Evolutionary conservation across 345 rosid genomes (phyloP), one percentile per base, ranked within the genome.

Genomic region (Abelmoschus esculentus): DNA sequence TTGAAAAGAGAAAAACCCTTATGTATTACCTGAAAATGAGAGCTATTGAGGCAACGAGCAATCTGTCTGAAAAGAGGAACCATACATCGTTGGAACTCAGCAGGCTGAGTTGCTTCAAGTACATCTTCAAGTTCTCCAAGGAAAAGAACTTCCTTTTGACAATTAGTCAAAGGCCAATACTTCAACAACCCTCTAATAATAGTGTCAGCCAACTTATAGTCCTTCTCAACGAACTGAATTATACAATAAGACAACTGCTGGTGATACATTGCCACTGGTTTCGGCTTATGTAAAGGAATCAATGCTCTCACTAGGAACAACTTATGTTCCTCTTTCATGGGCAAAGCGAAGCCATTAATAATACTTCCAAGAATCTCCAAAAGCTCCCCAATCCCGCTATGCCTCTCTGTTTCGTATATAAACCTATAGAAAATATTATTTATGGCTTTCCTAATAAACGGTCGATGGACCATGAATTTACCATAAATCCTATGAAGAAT

Each of bases 281-380:
- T 90, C 0, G 98, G 98, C 78, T 92, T 92, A 77, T 92, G 98
- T 76, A 92, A 72, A 3, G 98, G 98, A 61, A 92, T 81, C 83
- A 92, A 89, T 6, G 90, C 96, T 81, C 96, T 83, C 19, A 88
- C 87, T 78, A 92, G 87, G 69, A 92, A 92, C 50, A 92, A 66
- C 80, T 92, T 92, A 63, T 92, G 98, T 75, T 92, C 98, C 78
- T 89, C 93, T 67, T 92, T 92, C 98, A 92, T 92, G 0, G 98
- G 98, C 82, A 92, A 73, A 0, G 98, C 98, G 80, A 92, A 92
- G 34, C 98, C 98, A 77, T 92, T 92, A 19, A 89, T 86, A 56
- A 92, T 89, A 80, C 98, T 92, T 71, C 96, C 96, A 40, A 92
- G 77, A 77, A 92, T 90, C 86, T 92, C 96, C 83, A 92, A 76